phyloP scores from a whole-genome alignment of 805 yeast genomes.

The Millerozyma miso region DNA sequence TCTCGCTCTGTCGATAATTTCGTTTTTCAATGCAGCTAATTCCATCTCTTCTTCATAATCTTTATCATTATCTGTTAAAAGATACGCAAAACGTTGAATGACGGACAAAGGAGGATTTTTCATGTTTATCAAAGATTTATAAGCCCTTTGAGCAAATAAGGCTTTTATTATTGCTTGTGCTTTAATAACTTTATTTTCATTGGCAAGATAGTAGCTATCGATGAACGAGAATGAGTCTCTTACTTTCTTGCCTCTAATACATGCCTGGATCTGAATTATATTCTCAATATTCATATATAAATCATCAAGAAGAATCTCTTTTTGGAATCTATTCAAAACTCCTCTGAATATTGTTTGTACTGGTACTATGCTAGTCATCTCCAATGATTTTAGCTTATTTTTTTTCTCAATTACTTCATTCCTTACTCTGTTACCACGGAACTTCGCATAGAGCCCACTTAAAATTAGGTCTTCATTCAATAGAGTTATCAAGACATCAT shows the following conservation, averaged over 20 bases:
- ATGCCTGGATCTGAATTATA: constrained; percentile 50
- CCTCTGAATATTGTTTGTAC: constrained; percentile 66
- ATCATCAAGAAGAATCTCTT: constrained; percentile 52
- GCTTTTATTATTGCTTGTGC: constrained; percentile 76
- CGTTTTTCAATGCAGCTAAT: constrained; percentile 62
- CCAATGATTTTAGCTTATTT: constrained; percentile 11
- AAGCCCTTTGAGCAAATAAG: constrained; percentile 64
- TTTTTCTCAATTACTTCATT: constrained; percentile 16
- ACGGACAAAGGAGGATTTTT: constrained; percentile 76
- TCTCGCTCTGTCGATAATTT: constrained; percentile 65
- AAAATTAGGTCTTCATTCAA: constrained; percentile 35
- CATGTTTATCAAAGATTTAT: constrained; percentile 62
- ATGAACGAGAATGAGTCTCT: constrained; percentile 34
- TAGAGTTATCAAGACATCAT: constrained; percentile 38
- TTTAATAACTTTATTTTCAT: constrained; percentile 56
- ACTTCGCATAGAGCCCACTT: constrained; percentile 38
- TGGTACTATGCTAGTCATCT: constrained; percentile 24
- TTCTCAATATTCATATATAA: constrained; percentile 40
- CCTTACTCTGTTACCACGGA: constrained; percentile 41
- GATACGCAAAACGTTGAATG: constrained; percentile 68
- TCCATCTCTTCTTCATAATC: constrained; percentile 75
- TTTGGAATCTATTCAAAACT: constrained; percentile 51
- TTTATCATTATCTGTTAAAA: constrained; percentile 66
- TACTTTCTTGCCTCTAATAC: constrained; percentile 43
- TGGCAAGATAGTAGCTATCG: constrained; percentile 47